Evolutionary conservation across 139 green algal species (phyloP).

Genomic region (Dunaliella sp.): DNA sequence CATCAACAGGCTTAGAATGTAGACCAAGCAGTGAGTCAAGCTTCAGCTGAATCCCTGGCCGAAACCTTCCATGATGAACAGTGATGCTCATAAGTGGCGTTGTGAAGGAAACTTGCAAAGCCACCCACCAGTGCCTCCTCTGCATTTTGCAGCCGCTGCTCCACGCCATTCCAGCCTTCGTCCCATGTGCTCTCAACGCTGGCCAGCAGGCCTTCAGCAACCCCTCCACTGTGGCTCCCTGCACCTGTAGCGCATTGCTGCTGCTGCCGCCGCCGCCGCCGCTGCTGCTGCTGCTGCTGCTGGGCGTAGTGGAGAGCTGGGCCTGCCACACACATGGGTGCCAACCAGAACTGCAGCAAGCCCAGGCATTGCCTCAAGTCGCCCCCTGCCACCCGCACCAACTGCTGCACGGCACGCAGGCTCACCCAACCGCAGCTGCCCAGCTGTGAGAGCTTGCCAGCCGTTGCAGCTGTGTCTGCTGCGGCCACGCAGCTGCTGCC

Average conservation of each 20-base stretch:
- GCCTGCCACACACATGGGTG: background rate
- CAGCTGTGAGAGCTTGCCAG: no score
- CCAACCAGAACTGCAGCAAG: conserved; percentile 21
- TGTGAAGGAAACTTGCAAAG: no score
- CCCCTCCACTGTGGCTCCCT: background rate
- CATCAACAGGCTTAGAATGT: no score
- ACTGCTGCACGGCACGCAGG: background rate
- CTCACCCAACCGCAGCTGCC: background rate
- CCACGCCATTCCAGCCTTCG: background rate
- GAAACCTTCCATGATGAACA: no score
- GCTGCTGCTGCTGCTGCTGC: background rate
- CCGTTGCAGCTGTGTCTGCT: no score
- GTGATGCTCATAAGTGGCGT: no score
- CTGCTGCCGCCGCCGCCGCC: background rate
- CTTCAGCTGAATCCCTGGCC: no score
- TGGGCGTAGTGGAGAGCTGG: background rate
- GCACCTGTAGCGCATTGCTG: conserved; percentile 2
- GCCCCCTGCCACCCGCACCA: conserved; percentile 8
- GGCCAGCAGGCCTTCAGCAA: background rate
- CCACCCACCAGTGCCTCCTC: background rate
- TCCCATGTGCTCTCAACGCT: background rate
- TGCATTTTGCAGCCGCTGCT: background rate
- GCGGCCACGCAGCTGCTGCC: background rate
- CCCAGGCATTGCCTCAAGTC: conserved; percentile 14
- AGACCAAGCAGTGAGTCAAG: no score